Evolutionary conservation across 1,284 basidiomycete species (phyloP).

Genomic region (Sporisorium reilianum): DNA sequence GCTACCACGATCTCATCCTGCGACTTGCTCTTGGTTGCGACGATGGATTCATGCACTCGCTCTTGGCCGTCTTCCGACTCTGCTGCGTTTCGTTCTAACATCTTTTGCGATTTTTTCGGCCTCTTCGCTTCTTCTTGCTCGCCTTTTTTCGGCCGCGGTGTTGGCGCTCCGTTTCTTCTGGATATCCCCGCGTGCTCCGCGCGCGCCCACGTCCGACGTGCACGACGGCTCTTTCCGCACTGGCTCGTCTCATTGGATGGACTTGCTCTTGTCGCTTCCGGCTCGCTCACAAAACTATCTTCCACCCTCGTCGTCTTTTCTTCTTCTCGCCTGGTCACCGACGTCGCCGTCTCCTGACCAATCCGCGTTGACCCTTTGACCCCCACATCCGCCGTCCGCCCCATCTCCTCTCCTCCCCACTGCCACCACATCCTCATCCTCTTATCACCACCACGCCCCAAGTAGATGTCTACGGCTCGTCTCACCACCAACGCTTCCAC

Average conservation of each 20-base stretch:
- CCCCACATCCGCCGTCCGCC: constrained; percentile 25
- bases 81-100: constrained; percentile 21
- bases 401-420: constrained; percentile 1
- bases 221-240: constrained; percentile 35
- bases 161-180: neutral
- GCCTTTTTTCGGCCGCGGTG: constrained; percentile 1
- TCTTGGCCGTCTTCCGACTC: neutral
- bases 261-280: neutral
- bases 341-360: constrained; percentile 13
- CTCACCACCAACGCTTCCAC: constrained; percentile 37
- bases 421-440: constrained; percentile 3
- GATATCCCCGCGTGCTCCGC: constrained; percentile 41
- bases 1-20: neutral
- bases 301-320: neutral
- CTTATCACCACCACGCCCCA: neutral
- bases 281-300: neutral
- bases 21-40: neutral
- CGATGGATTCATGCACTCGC: neutral
- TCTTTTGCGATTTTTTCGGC: neutral
- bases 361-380: constrained; percentile 23
- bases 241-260: constrained; percentile 16
- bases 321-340: constrained; percentile 4
- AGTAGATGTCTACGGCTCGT: constrained; percentile 52
- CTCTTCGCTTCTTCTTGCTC: neutral
- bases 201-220: constrained; percentile 6